A percentile compares a stretch with the other conserved stretches of the same genome.
Conservation (phyloP, 805 yeast species). For the Metahyphopichia silvanorum region DNA sequence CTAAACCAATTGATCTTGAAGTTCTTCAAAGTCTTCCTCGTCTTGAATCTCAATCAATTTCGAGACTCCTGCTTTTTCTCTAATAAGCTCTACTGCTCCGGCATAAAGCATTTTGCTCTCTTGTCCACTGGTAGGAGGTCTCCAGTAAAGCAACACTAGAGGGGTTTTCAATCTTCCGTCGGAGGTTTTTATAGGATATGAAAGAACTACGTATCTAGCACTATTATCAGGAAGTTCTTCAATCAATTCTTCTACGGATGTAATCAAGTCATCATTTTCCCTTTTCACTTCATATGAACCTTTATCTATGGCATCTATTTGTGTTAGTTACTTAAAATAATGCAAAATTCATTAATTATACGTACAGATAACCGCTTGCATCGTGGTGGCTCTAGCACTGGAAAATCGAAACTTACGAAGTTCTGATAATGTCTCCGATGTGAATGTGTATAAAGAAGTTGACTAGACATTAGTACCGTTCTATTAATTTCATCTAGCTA, state of each 20-base stretch:
- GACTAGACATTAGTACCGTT: constrained; percentile 1
- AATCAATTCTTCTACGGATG: constrained; percentile 55
- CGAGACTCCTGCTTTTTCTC: constrained; percentile 76
- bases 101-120: constrained; percentile 86
- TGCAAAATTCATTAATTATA: constrained; percentile 10
- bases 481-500: too few relatives aligned
- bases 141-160: constrained; percentile 78
- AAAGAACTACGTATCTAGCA: constrained; percentile 72
- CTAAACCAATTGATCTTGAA: constrained; percentile 42
- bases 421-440: constrained; percentile 55
- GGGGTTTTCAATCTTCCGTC: constrained; percentile 80
- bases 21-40: constrained; percentile 65
- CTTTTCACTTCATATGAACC: constrained; percentile 47
- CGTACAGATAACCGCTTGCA: constrained; percentile 63
- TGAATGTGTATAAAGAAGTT: constrained; percentile 55
- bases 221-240: constrained; percentile 81
- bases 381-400: constrained; percentile 58
- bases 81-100: constrained; percentile 78
- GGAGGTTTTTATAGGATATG: constrained; percentile 64
- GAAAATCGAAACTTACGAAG: constrained; percentile 72
- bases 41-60: constrained; percentile 60
- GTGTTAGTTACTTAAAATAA: too few relatives aligned
- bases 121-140: constrained; percentile 83
- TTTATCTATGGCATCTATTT: constrained; percentile 52
- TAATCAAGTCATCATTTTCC: constrained; percentile 47